A percentile compares a stretch with the other conserved stretches of the same genome.
These are phyloP conservation scores for Picochlorum sp. DNA, from an alignment of 139 green algal genomes.

Conservation along the genomic window DNA sequence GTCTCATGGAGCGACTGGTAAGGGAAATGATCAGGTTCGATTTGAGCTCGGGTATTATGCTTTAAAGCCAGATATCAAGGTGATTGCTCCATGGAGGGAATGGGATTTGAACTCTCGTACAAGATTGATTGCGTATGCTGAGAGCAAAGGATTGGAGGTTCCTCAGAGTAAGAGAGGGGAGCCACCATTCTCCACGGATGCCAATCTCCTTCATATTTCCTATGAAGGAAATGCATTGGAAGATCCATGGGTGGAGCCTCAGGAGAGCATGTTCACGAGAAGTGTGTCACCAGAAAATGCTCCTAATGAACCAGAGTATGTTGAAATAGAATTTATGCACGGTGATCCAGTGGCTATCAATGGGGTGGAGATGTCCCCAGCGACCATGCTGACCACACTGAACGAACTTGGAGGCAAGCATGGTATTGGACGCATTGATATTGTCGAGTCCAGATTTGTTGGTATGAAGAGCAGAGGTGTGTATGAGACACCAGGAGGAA, in stretches of 20 bases:
- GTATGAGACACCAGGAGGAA: conserved; percentile 98
- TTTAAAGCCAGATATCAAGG: conserved; percentile 98
- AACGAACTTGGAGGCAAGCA: conserved; percentile 77
- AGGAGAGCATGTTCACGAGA: conserved; percentile 86
- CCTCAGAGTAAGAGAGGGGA: conserved; percentile 78
- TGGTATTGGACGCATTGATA: conserved; percentile 82
- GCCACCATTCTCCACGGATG: conserved; percentile 90
- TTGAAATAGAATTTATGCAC: conserved; percentile 94
- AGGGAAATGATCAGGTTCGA: conserved; percentile 97
- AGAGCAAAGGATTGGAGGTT: conserved; percentile 54
- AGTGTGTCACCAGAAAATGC: conserved; percentile 83
- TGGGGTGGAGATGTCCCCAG: conserved; percentile 76
- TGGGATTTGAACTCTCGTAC: conserved; percentile 91
- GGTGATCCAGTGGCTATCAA: conserved; percentile 93
- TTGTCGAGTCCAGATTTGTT: conserved; percentile 97
- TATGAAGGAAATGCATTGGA: conserved; percentile 87
- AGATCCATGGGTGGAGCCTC: conserved; percentile 81
- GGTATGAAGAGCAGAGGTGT: conserved; percentile 91
- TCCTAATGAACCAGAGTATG: conserved; percentile 79
- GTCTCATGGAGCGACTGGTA: conserved; percentile 96
- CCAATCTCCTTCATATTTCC: conserved; percentile 95
- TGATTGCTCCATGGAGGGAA: conserved; percentile 98
- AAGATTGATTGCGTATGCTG: conserved; percentile 85
- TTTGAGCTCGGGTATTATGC: conserved; percentile 93
- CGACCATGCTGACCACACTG: conserved; percentile 78